Conservation (phyloP, 2,329 filamentous ascomycete species). For the Diaporthe sp. region DNA sequence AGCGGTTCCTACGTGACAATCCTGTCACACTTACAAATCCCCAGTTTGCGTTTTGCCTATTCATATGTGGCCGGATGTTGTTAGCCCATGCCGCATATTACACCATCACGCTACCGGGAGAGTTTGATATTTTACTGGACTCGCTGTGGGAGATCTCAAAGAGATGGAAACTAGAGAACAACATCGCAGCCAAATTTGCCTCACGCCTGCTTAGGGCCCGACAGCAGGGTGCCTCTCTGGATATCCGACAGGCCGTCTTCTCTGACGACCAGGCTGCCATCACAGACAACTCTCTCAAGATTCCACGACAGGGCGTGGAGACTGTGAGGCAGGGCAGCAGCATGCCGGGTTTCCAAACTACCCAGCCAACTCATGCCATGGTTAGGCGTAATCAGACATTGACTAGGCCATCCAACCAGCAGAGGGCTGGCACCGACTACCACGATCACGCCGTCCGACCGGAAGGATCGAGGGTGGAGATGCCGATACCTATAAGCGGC, state of each 20-base stretch:
- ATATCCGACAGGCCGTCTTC: conserved; percentile 52
- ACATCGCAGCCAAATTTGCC: conserved; percentile 53
- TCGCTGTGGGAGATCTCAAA: conserved; percentile 53
- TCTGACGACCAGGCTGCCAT: conserved; percentile 47
- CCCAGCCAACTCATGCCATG: neutral
- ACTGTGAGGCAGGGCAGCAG: neutral
- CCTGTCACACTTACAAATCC: conserved; percentile 44
- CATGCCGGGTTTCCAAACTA: neutral
- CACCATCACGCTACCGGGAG: conserved; percentile 45
- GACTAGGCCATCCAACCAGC: neutral
- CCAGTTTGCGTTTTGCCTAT: conserved; percentile 57
- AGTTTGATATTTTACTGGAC: conserved; percentile 51
- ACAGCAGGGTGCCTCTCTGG: conserved; percentile 47
- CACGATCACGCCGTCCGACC: neutral
- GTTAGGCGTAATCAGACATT: neutral
- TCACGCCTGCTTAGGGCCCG: conserved; percentile 47
- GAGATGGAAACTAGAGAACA: conserved; percentile 52
- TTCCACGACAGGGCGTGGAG: neutral
- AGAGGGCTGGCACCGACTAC: neutral
- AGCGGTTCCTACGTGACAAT: conserved; percentile 50
- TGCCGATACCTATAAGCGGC: neutral
- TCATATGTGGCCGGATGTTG: conserved; percentile 52
- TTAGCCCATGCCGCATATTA: conserved; percentile 52
- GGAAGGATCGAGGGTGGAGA: too few relatives aligned
- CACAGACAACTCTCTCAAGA: neutral